Evolutionary conservation across 2,329 filamentous ascomycete genomes (phyloP), one percentile per base, ranked within the genome.

Genomic region (Aphanoascus verrucosus): DNA sequence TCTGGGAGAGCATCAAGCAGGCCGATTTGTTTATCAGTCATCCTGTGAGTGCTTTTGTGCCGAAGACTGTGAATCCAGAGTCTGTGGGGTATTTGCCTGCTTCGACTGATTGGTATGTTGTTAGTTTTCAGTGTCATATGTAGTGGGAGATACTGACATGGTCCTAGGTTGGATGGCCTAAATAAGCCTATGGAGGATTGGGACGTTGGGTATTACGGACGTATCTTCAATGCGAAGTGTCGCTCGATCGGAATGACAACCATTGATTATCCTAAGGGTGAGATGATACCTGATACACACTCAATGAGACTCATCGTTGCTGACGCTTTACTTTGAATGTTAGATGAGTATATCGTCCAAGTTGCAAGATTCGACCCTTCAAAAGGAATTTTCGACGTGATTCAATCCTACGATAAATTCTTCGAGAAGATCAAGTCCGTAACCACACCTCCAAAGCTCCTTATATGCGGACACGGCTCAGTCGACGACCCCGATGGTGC

Each of bases 1-100:
- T 93, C 7, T 91, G 85, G 85, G 72, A 79, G 47, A 79, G 81
- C 57, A 85, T 88, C 61, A 76, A 84, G 62, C 68, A 77, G 1
- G 82, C 84, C 8, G 86, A 93, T 67, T 72, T 88, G 65, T 93
- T 90, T 68, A 84, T 93, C 67, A 88, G 84, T 61, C 87, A 93
- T 60, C 87, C 88, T 0, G 85, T 93, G 51, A 80, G 79, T 41
- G 74, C 77, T 20, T 93, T 91, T 60, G 85, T 93, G 8, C 87
- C 87, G 1, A 69, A 74, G 31, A 82, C 74, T 54, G 84, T 93
- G 4, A 80, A 82, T 1, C 69, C 68, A 1, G 73, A 83, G 51
- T 85, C 79, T 59, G 82, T 91, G 0, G 82, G 80, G 1, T 89
- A 89, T 65, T 74, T 91, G 64, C 86, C 86, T 2, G 87, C 87